These are phyloP conservation scores for Litsea cubeba DNA, from an alignment of 164 flowering plant genomes.

Conservation along the genomic window DNA sequence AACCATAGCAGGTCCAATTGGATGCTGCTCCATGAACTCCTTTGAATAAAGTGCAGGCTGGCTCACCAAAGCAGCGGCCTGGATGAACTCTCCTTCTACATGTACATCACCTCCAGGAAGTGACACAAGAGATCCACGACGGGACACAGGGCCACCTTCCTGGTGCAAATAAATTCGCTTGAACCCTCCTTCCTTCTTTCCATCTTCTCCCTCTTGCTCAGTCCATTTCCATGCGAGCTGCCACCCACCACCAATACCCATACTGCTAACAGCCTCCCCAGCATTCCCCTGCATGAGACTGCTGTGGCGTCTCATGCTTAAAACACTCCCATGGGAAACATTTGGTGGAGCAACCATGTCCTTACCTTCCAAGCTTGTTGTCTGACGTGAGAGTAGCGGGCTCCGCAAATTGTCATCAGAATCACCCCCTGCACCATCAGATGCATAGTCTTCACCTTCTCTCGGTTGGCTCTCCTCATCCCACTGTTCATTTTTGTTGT, in stretches of 20 bases:
- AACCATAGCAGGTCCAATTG: constrained; percentile 53
- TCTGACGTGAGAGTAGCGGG: constrained; percentile 51
- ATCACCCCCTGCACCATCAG: constrained; percentile 36
- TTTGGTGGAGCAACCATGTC: constrained; percentile 32
- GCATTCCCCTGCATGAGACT: constrained; percentile 33
- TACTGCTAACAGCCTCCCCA: constrained; percentile 34
- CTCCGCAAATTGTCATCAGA: constrained; percentile 45
- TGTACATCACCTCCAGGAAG: constrained; percentile 34
- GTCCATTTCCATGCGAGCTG: constrained; percentile 55
- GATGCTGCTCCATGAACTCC: constrained; percentile 38
- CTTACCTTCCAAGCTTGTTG: constrained; percentile 39
- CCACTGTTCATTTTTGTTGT: constrained; percentile 37
- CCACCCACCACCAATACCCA: constrained; percentile 69
- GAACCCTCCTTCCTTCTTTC: constrained; percentile 43
- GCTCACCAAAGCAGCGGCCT: constrained; percentile 59
- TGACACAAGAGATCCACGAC: constrained; percentile 49
- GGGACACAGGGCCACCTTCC: constrained; percentile 40
- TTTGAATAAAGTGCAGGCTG: constrained; percentile 48
- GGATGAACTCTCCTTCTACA: constrained; percentile 33
- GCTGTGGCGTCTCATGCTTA: constrained; percentile 39
- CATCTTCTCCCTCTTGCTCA: constrained; percentile 45
- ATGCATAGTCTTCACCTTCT: constrained; percentile 38
- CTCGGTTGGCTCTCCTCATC: constrained; percentile 50
- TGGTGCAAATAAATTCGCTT: constrained; percentile 54
- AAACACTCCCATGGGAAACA: constrained; percentile 34